Conservation (phyloP, 139 green algal genomes). For the Tetradesmus lagerheimii region DNA sequence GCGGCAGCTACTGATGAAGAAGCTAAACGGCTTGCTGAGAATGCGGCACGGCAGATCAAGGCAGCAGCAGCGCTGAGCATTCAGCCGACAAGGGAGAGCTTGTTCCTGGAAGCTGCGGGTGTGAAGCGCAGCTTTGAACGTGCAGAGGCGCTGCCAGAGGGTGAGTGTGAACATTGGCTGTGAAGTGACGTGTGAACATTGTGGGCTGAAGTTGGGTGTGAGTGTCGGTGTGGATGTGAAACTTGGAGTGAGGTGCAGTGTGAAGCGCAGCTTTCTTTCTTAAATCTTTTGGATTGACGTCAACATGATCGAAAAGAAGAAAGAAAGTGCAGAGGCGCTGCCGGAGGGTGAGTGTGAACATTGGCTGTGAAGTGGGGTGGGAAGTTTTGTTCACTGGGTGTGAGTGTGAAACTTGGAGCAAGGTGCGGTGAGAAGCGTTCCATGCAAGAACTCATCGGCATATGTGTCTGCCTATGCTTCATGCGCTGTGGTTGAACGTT, state of each 20-base stretch:
- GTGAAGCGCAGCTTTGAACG: constrained; percentile 32
- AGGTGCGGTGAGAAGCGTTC: neutral
- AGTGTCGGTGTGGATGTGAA: neutral
- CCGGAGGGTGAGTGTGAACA: neutral
- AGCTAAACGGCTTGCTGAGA: neutral
- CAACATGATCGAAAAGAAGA: too few species aligned
- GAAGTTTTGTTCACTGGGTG: neutral
- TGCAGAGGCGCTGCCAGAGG: constrained; percentile 32
- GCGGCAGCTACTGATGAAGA: neutral
- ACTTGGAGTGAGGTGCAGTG: neutral
- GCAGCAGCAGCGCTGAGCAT: constrained; percentile 3
- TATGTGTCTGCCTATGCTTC: too few species aligned
- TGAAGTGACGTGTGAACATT: neutral
- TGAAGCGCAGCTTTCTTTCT: neutral
- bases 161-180: neutral
- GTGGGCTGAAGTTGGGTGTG: neutral
- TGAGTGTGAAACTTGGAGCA: neutral
- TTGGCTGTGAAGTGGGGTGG: neutral
- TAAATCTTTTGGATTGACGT: too few species aligned
- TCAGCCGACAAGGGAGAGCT: neutral
- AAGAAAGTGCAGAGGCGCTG: neutral
- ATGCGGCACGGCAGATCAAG: neutral
- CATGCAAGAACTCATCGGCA: too few species aligned
- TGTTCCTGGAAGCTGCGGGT: neutral
- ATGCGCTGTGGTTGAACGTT: too few species aligned